phyloP scores from a whole-genome alignment of 345 rosid genomes.

The Euphorbia tirucalli region DNA sequence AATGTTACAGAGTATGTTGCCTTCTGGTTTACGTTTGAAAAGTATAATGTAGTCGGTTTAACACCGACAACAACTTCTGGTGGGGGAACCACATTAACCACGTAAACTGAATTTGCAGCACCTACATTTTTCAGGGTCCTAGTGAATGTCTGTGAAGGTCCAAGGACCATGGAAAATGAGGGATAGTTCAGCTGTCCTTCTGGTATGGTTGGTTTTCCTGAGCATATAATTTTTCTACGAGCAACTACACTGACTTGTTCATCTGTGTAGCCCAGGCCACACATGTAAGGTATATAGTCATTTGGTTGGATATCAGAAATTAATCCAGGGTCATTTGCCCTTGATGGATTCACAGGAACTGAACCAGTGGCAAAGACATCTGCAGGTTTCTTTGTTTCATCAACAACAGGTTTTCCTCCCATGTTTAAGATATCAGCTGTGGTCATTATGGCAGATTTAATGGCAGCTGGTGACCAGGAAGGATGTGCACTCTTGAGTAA shows the following conservation, averaged over 20 bases:
- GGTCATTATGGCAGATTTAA: slow-evolving; percentile 56
- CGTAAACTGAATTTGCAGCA: slow-evolving; percentile 25
- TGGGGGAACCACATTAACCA: slow-evolving; percentile 28
- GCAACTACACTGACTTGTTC: slow-evolving; percentile 2
- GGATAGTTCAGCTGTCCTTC: slow-evolving; percentile 37
- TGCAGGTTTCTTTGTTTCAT: slow-evolving; percentile 23
- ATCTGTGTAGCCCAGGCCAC: slow-evolving; percentile 16
- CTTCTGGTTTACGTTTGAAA: slow-evolving; percentile 37
- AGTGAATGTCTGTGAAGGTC: slow-evolving; percentile 34
- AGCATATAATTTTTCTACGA: not conserved
- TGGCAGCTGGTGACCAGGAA: slow-evolving; percentile 56
- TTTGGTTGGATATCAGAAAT: slow-evolving; percentile 33
- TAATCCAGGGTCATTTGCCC: slow-evolving; percentile 43
- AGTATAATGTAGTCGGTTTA: slow-evolving; percentile 35
- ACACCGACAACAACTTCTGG: slow-evolving; percentile 32
- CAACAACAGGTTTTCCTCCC: slow-evolving; percentile 7
- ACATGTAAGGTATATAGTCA: slow-evolving; percentile 21
- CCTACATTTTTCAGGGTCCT: slow-evolving; percentile 54
- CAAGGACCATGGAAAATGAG: slow-evolving; percentile 45
- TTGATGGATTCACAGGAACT: slow-evolving; percentile 44
- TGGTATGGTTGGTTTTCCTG: slow-evolving; percentile 7
- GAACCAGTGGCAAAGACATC: slow-evolving; percentile 49
- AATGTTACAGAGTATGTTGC: slow-evolving; percentile 39
- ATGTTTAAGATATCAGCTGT: slow-evolving; percentile 19
- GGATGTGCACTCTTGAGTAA: slow-evolving; percentile 50